These are phyloP conservation scores for Chalciporus piperatus DNA, from an alignment of 768 basidiomycete genomes.

Conservation along the genomic window DNA sequence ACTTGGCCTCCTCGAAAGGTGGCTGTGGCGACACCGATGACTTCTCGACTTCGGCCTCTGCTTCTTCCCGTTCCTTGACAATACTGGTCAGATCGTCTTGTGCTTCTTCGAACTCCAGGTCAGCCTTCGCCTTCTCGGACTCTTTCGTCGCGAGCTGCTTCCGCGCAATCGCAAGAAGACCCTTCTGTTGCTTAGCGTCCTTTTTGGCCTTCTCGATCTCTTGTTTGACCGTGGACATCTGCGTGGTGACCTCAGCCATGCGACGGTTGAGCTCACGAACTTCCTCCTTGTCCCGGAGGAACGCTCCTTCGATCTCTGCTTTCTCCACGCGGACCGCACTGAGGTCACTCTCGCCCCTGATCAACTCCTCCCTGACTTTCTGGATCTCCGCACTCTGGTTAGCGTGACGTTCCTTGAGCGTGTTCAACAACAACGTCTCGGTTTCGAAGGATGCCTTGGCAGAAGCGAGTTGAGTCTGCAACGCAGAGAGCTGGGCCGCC, in stretches of 20 bases:
- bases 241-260: conserved; percentile 77
- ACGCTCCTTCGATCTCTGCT: conserved; percentile 81
- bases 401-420: conserved; percentile 65
- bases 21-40: conserved; percentile 6
- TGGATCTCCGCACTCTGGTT: conserved; percentile 71
- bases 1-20: conserved; percentile 32
- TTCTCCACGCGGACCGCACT: conserved; percentile 88
- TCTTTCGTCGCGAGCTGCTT: conserved; percentile 91
- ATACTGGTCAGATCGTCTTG: conserved; percentile 48
- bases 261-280: conserved; percentile 78
- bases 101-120: conserved; percentile 72
- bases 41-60: conserved; percentile 49
- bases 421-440: conserved; percentile 67
- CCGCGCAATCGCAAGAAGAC: conserved; percentile 88
- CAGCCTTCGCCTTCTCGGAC: conserved; percentile 62
- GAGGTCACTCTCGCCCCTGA: conserved; percentile 87
- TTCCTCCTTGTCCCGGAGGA: conserved; percentile 93
- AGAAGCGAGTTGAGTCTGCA: conserved; percentile 80
- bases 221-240: conserved; percentile 65
- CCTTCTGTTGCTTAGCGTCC: conserved; percentile 95
- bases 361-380: conserved; percentile 73
- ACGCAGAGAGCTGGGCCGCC: conserved; percentile 68
- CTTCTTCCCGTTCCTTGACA: conserved; percentile 54
- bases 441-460: conserved; percentile 86
- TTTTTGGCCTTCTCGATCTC: conserved; percentile 88